Conservation (phyloP, 495 filamentous ascomycete species). For the Aspergillus ostianus region DNA sequence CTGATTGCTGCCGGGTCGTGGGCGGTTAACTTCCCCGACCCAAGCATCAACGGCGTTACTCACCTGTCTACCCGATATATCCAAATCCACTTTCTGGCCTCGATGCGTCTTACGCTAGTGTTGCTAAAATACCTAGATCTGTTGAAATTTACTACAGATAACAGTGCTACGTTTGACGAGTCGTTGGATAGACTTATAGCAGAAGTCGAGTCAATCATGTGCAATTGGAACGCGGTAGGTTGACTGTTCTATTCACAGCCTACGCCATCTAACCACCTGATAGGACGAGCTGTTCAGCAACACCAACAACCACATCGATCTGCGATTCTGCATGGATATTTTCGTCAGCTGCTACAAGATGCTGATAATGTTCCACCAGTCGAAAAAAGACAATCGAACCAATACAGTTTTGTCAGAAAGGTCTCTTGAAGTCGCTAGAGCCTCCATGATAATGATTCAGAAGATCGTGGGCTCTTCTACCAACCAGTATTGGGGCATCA, state of each 20-base stretch:
- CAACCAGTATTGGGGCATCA: conserved; percentile 9
- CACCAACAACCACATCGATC: conserved; percentile 18
- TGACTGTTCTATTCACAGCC: not conserved
- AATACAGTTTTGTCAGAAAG: conserved; percentile 1
- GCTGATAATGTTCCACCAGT: conserved; percentile 21
- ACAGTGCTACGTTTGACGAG: conserved; percentile 5
- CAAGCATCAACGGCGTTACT: conserved; percentile 18
- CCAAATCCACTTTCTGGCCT: conserved; percentile 27
- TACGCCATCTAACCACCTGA: not conserved
- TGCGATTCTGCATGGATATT: conserved; percentile 22
- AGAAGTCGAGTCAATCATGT: conserved; percentile 19
- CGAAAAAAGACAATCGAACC: conserved; percentile 9
- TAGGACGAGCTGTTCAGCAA: conserved; percentile 19
- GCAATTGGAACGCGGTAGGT: conserved; percentile 19
- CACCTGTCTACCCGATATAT: conserved; percentile 17
- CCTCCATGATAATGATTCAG: conserved; percentile 4
- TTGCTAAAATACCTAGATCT: conserved; percentile 20
- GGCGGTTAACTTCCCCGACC: conserved; percentile 25
- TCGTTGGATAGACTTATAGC: conserved; percentile 12
- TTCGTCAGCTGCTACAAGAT: conserved; percentile 22
- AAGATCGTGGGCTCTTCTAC: not conserved
- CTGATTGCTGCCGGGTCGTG: conserved; percentile 19
- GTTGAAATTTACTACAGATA: conserved; percentile 2
- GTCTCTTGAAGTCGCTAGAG: conserved; percentile 9
- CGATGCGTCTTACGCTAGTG: conserved; percentile 21